These are phyloP conservation scores for Infundibulicybe gibba DNA, from an alignment of 768 basidiomycete genomes.

Conservation along the genomic window DNA sequence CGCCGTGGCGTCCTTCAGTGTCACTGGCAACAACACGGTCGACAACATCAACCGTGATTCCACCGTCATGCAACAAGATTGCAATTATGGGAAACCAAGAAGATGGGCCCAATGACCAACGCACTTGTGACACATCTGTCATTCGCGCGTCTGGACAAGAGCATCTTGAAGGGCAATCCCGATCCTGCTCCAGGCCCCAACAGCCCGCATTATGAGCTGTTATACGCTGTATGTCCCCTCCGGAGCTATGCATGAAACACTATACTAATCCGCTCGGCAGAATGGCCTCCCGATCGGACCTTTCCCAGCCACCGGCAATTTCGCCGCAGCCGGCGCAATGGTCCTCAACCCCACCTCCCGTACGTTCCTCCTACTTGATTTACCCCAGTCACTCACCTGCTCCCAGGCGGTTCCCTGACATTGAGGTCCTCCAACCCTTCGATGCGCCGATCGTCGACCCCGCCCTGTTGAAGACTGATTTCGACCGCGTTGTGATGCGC, in stretches of 20 bases:
- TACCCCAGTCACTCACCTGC: slow-evolving; percentile 10
- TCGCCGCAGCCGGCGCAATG: neutral
- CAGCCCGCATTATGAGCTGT: slow-evolving; percentile 11
- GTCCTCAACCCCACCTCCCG: slow-evolving; percentile 9
- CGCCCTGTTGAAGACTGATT: slow-evolving; percentile 31
- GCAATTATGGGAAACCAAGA: slow-evolving; percentile 11
- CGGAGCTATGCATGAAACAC: slow-evolving; percentile 17
- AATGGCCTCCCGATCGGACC: slow-evolving; percentile 3
- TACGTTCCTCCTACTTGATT: neutral
- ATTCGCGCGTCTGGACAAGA: slow-evolving; percentile 18
- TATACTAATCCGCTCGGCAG: slow-evolving; percentile 16
- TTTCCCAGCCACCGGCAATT: neutral
- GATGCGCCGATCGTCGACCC: slow-evolving; percentile 44
- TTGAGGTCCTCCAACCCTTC: slow-evolving; percentile 37
- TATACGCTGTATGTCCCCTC: slow-evolving; percentile 1
- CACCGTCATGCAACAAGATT: slow-evolving; percentile 8
- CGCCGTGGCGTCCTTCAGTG: slow-evolving; percentile 20
- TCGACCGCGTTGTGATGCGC: slow-evolving; percentile 23
- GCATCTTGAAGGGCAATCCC: slow-evolving; percentile 1
- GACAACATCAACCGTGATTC: slow-evolving; percentile 18
- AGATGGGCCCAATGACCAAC: slow-evolving; percentile 14
- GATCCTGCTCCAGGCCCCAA: slow-evolving; percentile 22
- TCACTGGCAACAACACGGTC: slow-evolving; percentile 21
- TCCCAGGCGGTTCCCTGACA: slow-evolving; percentile 20
- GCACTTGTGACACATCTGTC: slow-evolving; percentile 14